Evolutionary conservation across 345 rosid genomes (phyloP).

Genomic region (Trapa incisa): DNA sequence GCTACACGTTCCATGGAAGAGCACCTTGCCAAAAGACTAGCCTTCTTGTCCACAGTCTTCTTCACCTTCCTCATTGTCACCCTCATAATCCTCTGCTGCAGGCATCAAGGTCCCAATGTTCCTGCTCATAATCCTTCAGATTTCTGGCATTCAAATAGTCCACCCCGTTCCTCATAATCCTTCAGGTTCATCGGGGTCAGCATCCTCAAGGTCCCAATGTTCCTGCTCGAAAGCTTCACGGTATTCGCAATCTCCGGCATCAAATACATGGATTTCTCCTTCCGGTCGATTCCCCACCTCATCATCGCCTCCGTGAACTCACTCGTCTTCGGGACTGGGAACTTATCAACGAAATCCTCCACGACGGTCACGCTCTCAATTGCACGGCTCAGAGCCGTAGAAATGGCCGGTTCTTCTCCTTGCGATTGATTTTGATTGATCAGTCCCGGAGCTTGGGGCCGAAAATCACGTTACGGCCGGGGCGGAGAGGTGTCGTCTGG

Average conservation of each 20-base stretch:
- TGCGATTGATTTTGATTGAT: constrained; percentile 78
- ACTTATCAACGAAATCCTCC: constrained; percentile 70
- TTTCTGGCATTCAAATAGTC: constrained; percentile 62
- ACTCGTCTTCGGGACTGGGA: constrained; percentile 69
- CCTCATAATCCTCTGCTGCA: constrained; percentile 31
- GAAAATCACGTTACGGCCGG: constrained; percentile 79
- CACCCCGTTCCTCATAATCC: constrained; percentile 12
- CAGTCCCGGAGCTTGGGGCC: constrained; percentile 85
- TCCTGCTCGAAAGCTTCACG: constrained; percentile 57
- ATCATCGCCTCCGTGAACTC: constrained; percentile 70
- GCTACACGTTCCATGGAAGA: not conserved
- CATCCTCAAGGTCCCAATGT: constrained; percentile 75
- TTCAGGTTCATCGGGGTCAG: constrained; percentile 82
- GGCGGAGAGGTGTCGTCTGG: constrained; percentile 59
- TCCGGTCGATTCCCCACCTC: constrained; percentile 88
- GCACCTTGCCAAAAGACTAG: constrained; percentile 12
- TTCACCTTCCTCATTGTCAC: constrained; percentile 26
- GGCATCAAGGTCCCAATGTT: too few species aligned
- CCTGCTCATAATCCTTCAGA: too few species aligned
- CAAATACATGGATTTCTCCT: constrained; percentile 70
- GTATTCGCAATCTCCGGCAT: constrained; percentile 56
- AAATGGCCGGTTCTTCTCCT: constrained; percentile 76
- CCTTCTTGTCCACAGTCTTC: constrained; percentile 32
- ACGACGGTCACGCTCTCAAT: constrained; percentile 52
- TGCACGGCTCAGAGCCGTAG: constrained; percentile 73